These are phyloP conservation scores for Neocatenulostroma microsporum DNA, from an alignment of 2,329 filamentous ascomycete genomes.

Conservation along the genomic window DNA sequence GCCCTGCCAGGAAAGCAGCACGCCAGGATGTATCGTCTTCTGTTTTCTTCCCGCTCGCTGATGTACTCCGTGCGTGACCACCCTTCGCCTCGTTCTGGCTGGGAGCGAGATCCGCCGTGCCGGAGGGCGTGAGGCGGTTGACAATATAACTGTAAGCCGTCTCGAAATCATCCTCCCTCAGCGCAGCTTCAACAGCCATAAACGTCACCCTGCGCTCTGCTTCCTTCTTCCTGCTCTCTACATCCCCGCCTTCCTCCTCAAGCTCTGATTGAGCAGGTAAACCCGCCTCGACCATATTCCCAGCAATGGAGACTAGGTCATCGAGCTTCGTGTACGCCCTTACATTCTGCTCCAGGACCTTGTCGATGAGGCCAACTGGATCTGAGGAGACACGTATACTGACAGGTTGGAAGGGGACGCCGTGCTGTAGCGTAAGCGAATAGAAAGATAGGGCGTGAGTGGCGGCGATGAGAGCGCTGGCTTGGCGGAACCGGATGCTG, in stretches of 20 bases:
- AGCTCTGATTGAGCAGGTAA: constrained; percentile 7
- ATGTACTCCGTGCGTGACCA: constrained; percentile 7
- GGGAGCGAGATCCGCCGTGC: constrained; percentile 17
- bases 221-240: constrained; percentile 17
- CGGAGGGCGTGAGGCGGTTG: constrained; percentile 50
- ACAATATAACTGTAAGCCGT: constrained; percentile 79
- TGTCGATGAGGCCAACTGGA: constrained; percentile 63
- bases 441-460: constrained; percentile 71
- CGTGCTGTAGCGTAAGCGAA: constrained; percentile 68
- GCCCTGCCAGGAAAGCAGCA: constrained; percentile 69
- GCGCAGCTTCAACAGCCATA: constrained; percentile 71
- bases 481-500: constrained; percentile 47
- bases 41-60: constrained; percentile 21
- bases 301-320: constrained; percentile 62
- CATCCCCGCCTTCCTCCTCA: constrained; percentile 13
- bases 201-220: constrained; percentile 63
- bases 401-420: constrained; percentile 71
- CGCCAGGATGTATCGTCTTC: constrained; percentile 67
- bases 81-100: constrained; percentile 4
- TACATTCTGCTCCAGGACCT: constrained; percentile 66
- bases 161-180: constrained; percentile 73
- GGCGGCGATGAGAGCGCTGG: constrained; percentile 59
- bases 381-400: constrained; percentile 69
- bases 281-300: constrained; percentile 55
- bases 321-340: constrained; percentile 67